Evolutionary conservation across 345 rosid genomes (phyloP).

Genomic region (Syzygium jambos): DNA sequence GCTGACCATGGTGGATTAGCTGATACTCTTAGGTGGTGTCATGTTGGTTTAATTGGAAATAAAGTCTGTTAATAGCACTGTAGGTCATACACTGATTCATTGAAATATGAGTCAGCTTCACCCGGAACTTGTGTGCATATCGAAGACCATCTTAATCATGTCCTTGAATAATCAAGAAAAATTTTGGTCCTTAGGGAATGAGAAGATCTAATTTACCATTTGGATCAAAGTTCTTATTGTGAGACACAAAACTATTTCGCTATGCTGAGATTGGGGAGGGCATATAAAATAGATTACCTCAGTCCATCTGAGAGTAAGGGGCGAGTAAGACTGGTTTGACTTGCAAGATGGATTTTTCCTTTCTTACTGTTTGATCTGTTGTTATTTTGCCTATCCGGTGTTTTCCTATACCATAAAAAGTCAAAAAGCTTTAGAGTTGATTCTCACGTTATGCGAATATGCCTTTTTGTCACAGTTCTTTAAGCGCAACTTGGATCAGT

Average conservation of each 20-base stretch:
- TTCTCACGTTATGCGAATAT: not conserved
- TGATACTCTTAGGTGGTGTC: not conserved
- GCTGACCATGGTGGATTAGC: not conserved
- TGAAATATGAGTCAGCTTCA: not conserved
- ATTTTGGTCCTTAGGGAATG: not conserved
- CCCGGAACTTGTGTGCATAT: not conserved
- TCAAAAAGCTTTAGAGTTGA: not conserved
- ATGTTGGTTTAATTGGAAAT: not conserved
- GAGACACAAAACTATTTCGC: not conserved
- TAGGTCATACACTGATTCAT: not conserved
- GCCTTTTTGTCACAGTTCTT: constrained; percentile 33
- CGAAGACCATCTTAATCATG: not conserved
- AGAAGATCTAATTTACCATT: not conserved
- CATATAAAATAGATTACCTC: not conserved
- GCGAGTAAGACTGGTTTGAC: not conserved
- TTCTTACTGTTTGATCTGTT: not conserved
- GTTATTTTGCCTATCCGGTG: not conserved
- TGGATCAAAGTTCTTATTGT: not conserved
- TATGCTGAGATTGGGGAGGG: not conserved
- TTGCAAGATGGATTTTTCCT: not conserved
- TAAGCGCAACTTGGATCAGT: constrained; percentile 42
- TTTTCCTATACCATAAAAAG: not conserved
- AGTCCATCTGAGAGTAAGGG: not conserved
- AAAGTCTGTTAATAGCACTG: not conserved
- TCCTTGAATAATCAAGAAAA: not conserved